These are phyloP conservation scores for Saccharomycopsis javanensis DNA, from an alignment of 805 yeast species.

Conservation along the genomic window DNA sequence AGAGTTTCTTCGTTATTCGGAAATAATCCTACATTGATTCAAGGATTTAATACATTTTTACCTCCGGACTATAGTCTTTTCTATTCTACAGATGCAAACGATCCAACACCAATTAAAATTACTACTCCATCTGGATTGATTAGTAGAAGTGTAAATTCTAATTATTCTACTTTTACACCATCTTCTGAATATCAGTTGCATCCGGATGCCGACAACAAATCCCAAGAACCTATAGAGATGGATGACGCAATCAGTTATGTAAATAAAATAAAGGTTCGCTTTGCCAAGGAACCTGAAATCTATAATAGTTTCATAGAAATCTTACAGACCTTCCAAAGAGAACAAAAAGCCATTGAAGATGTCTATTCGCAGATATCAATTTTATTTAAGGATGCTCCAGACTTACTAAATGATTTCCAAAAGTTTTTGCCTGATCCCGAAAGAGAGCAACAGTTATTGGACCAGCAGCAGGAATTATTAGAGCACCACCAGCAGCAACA, in stretches of 20 bases:
- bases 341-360: conserved; percentile 89
- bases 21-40: conserved; percentile 89
- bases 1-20: conserved; percentile 84
- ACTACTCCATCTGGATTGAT: conserved; percentile 93
- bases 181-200: not conserved
- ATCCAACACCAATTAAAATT: conserved; percentile 86
- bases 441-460: conserved; percentile 21
- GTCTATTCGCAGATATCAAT: conserved; percentile 90
- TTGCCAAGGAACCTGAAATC: conserved; percentile 88
- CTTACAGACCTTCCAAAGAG: conserved; percentile 92
- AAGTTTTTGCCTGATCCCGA: conserved; percentile 77
- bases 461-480: conserved; percentile 21
- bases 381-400: conserved; percentile 88
- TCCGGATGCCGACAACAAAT: conserved; percentile 8
- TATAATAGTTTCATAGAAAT: conserved; percentile 92
- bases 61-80: conserved; percentile 95
- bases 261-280: conserved; percentile 89
- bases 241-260: conserved; percentile 96
- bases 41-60: conserved; percentile 93
- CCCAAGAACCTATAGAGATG: conserved; percentile 54
- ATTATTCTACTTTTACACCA: conserved; percentile 4
- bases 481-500: not conserved
- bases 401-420: conserved; percentile 86
- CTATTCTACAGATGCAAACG: conserved; percentile 81
- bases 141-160: conserved; percentile 8